phyloP scores from a whole-genome alignment of 2,329 filamentous ascomycete genomes.

The Cryphonectria japonica region DNA sequence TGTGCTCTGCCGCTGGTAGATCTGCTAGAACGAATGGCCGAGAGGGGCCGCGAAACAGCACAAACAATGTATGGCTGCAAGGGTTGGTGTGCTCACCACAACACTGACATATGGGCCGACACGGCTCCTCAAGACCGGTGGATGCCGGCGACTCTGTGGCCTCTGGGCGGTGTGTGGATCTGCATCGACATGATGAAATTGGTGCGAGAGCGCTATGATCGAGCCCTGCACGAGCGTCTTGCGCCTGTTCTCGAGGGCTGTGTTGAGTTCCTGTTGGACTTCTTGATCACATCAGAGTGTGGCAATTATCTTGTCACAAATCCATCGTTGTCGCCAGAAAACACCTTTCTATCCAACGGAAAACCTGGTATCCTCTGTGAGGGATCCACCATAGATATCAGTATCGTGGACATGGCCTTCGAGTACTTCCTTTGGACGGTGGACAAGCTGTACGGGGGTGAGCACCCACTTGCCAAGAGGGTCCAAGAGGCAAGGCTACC shows the following conservation, averaged over 20 bases:
- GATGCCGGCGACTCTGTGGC: constrained; percentile 39
- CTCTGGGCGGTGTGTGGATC: constrained; percentile 37
- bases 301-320: constrained; percentile 37
- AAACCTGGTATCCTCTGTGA: constrained; percentile 45
- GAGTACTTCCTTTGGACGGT: constrained; percentile 35
- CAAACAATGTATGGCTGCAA: constrained; percentile 39
- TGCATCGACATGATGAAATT: constrained; percentile 37
- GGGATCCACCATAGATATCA: constrained; percentile 52
- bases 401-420: constrained; percentile 42
- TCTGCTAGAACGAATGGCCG: constrained; percentile 43
- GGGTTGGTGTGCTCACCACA: constrained; percentile 43
- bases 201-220: constrained; percentile 34
- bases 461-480: constrained; percentile 10
- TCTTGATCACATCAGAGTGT: constrained; percentile 33
- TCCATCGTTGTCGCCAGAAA: constrained; percentile 43
- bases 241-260: constrained; percentile 38
- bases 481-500: constrained; percentile 33
- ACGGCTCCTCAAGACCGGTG: constrained; percentile 40
- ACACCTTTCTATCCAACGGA: constrained; percentile 38
- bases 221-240: constrained; percentile 33
- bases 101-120: constrained; percentile 44
- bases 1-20: constrained; percentile 44
- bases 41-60: constrained; percentile 39
- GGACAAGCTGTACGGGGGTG: constrained; percentile 25
- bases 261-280: constrained; percentile 39